Evolutionary conservation across 306 rosid genomes (phyloP).

Genomic region (Inga laurina): DNA sequence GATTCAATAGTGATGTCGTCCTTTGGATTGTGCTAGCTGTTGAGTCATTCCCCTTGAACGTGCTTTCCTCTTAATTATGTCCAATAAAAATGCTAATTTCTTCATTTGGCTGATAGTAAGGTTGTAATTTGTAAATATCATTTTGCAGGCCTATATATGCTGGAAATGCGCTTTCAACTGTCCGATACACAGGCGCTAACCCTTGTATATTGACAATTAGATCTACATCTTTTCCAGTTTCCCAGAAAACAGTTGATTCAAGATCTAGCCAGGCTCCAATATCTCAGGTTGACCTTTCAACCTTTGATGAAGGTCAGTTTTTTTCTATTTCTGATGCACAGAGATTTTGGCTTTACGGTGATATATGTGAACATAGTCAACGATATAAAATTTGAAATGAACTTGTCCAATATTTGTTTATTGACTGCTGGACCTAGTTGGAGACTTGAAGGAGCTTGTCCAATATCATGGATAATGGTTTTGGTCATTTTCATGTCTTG

Average conservation of each 20-base stretch:
- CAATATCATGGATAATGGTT: conserved; percentile 22
- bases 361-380: conserved; percentile 19
- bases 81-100: background rate
- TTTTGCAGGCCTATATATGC: conserved; percentile 92
- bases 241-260: conserved; percentile 46
- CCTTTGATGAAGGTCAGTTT: conserved; percentile 77
- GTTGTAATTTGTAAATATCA: conserved; percentile 21
- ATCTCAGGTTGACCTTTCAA: conserved; percentile 92
- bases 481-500: conserved; percentile 20
- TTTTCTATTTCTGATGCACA: conserved; percentile 32
- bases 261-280: conserved; percentile 64
- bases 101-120: conserved; percentile 25
- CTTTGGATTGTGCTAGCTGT: background rate
- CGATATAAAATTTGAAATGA: background rate
- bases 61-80: conserved; percentile 21
- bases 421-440: conserved; percentile 18
- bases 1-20: background rate
- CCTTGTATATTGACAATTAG: conserved; percentile 89
- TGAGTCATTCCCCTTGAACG: background rate
- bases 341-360: conserved; percentile 20
- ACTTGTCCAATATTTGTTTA: background rate
- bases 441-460: conserved; percentile 28
- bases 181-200: conserved; percentile 70
- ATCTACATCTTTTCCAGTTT: conserved; percentile 78
- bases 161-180: conserved; percentile 89